Conservation (phyloP, 306 rosid genomes). For the Prunus padus region DNA sequence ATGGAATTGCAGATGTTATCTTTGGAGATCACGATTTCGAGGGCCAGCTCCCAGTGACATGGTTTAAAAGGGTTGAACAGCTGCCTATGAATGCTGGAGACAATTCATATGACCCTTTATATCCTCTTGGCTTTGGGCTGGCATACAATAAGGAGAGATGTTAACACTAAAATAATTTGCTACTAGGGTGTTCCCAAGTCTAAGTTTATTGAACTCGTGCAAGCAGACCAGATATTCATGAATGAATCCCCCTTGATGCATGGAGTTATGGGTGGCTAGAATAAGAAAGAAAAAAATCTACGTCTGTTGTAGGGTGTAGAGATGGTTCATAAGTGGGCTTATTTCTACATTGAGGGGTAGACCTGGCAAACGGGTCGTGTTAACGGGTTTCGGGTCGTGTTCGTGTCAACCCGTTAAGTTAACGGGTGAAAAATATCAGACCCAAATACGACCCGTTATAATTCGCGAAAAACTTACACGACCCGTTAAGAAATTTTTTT, state of each 20-base stretch:
- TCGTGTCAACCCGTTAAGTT: too few relatives aligned
- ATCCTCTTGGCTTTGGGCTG: conserved; percentile 60
- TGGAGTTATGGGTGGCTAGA: too few relatives aligned
- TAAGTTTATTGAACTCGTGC: background rate
- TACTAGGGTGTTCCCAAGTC: too few relatives aligned
- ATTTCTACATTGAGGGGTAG: too few relatives aligned
- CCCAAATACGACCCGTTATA: too few relatives aligned
- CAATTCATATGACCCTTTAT: conserved; percentile 44
- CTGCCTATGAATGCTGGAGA: conserved; percentile 26
- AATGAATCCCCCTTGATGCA: background rate
- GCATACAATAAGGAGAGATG: conserved; percentile 12
- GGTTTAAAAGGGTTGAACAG: conserved; percentile 55
- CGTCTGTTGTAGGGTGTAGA: background rate
- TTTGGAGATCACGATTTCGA: conserved; percentile 61
- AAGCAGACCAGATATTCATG: background rate
- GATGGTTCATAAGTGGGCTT: too few relatives aligned
- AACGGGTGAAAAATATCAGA: too few relatives aligned
- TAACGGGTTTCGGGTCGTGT: too few relatives aligned
- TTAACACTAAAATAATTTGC: background rate
- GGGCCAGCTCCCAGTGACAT: conserved; percentile 63
- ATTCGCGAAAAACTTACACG: too few relatives aligned
- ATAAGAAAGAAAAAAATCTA: too few relatives aligned
- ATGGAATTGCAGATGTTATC: conserved; percentile 62
- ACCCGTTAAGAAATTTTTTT: too few relatives aligned
- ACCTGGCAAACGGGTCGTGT: too few relatives aligned